Base-by-base conservation (phyloP, 371 early-diverging fungal species). In the Mucor velutinosus region DNA sequence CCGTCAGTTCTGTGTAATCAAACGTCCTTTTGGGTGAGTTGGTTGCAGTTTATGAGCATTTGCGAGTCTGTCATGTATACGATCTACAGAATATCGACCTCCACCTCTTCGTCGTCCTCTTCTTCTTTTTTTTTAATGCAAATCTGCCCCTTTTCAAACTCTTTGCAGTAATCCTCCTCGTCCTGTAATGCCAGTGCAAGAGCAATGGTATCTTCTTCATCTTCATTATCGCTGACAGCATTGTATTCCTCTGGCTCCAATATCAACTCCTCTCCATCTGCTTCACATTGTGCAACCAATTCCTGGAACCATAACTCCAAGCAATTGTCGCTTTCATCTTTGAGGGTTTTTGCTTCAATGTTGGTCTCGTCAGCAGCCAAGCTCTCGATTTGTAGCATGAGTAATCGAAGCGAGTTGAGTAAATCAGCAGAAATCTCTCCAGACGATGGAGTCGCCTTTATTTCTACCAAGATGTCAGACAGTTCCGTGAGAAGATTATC, bases 241-340 rank as follows among this genome's bases (percentile, higher is more conserved):
- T 73, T 73, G n/a, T 69, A 53, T 19, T 70, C 67, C 21, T 69
- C 69, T 17, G 71, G 47, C 43, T 59, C 47, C 58, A 65, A 58
- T 21, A 64, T 55, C 29, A 70, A 65, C 19, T 74, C 59, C 49
- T 74, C 78, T 12, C 73, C 78, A 55, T 78, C 81, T 0, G 76
- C 81, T 53, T 78, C 78, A 35, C 78, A 80, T 19, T 69, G 76
- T 15, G 74, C 78, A 7, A 80, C 64, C 43, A 80, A 47, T 41
- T 80, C 78, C 51, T 80, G 78, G 49, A 80, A 76, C 81, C 81
- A 80, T 39, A 69, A 19, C 59, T 78, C 81, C n/a, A 80, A 58
- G 35, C 70, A 80, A n/a, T 72, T 66, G 41, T 80, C 81, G 29
- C 73, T 76, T 35, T 80, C 76, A 41, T 74, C 73, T 63, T 71